Evolutionary conservation across 169 alveolate species (phyloP), one percentile per base, ranked within the genome.

Genomic region (Plasmodium knowlesi): DNA sequence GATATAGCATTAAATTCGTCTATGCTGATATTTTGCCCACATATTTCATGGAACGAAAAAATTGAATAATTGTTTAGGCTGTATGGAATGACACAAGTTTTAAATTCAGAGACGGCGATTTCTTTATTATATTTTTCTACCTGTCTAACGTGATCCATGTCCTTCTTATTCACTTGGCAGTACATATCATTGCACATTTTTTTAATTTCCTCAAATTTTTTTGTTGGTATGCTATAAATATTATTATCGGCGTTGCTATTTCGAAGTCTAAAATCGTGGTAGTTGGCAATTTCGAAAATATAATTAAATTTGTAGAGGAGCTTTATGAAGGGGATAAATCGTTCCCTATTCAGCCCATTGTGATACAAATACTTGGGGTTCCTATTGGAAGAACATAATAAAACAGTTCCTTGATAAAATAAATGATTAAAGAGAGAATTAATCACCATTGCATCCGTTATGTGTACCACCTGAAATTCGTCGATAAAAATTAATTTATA

Each of bases 381-480:
- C 53, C 97, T 50, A 90, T 96, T 96, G 34, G 96, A 92, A 3
- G 97, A 93, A 79, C 96, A 95, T 19, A 96, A 71, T 84, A 96
- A 90, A 43, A 93, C 93, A 0, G 95, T 83, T 3, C 96, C 72
- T 83, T 86, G 95, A 67, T 95, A 92, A 92, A 96, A 96, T 25
- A 96, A 70, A 19, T 89, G 94, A 30, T 95, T 93, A 83, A 96
- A 96, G 16, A 96, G 93, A 1, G 96, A 94, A 84, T 95, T 96
- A 16, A 96, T 96, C 30, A 96, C 82, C 97, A 96, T 96, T 16
- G 97, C 97, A 70, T 96, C 97, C 14, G 97, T 93, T 81, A 96
- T 96, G 85, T 96, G 97, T 41, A 94, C 95, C 39, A 96, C 97
- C 82, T 92, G 95, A 89, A 96, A 96, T 85, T 96, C 97, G 41